Evolutionary conservation across 106 monocot genomes (phyloP).

Genomic region (Dioscorea alata): DNA sequence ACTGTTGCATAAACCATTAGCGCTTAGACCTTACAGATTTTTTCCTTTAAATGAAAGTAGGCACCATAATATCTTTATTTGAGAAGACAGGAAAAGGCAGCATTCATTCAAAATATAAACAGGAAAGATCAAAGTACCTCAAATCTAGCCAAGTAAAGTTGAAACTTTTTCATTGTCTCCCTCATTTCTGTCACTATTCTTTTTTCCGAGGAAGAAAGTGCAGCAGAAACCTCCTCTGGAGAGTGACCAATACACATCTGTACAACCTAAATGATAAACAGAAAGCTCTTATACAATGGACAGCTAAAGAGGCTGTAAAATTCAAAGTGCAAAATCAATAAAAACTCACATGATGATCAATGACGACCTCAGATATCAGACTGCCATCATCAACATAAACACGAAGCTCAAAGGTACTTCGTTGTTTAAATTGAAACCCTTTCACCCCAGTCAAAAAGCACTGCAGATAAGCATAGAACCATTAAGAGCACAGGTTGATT

Average conservation of each 20-base stretch:
- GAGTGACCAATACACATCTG: constrained; percentile 65
- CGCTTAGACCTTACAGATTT: not conserved
- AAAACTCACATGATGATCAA: constrained; percentile 70
- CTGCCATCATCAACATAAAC: constrained; percentile 98
- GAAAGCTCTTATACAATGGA: constrained; percentile 3
- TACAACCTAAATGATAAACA: constrained; percentile 46
- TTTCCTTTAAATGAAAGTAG: too few species aligned
- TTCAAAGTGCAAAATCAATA: not conserved
- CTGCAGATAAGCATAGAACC: constrained; percentile 27
- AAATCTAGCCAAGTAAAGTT: constrained; percentile 73
- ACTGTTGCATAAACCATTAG: not conserved
- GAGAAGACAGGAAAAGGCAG: not conserved
- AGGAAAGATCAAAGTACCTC: constrained; percentile 48
- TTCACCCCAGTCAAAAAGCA: constrained; percentile 85
- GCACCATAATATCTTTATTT: not conserved
- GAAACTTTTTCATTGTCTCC: constrained; percentile 67
- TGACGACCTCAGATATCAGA: constrained; percentile 66
- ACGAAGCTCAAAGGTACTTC: constrained; percentile 59
- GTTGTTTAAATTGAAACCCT: constrained; percentile 52
- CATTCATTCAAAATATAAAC: not conserved
- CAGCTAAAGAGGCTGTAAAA: not conserved
- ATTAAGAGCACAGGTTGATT: too few species aligned
- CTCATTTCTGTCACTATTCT: constrained; percentile 47
- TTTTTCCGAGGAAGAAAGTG: constrained; percentile 57
- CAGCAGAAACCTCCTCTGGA: constrained; percentile 59